Evolutionary conservation across 768 basidiomycete species (phyloP).

Genomic region (Lactarius tabidus): DNA sequence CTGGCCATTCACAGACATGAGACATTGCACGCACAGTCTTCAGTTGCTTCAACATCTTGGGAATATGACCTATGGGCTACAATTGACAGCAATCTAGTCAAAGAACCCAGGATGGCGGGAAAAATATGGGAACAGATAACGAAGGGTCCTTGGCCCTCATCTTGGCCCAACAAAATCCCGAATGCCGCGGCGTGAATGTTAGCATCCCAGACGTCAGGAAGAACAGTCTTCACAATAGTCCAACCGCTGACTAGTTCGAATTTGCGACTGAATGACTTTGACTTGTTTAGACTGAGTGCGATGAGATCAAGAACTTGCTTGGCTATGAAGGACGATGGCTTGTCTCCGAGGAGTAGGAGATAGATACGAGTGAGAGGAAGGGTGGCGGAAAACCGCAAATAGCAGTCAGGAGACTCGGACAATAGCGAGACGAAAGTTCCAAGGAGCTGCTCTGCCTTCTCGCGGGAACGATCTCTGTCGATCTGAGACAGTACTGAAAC

Average conservation of each 20-base stretch:
- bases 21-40: conserved; percentile 14
- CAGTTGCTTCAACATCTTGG: conserved; percentile 28
- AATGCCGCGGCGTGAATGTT: conserved; percentile 65
- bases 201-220: conserved; percentile 66
- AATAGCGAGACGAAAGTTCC: conserved; percentile 60
- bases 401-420: conserved; percentile 45
- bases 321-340: conserved; percentile 57
- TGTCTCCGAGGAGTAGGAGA: conserved; percentile 74
- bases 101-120: conserved; percentile 63
- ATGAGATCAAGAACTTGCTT: conserved; percentile 59
- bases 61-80: conserved; percentile 6
- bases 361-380: conserved; percentile 77
- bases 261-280: conserved; percentile 66
- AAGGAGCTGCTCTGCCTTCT: conserved; percentile 68
- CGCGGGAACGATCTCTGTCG: conserved; percentile 44
- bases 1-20: background rate
- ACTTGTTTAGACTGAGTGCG: conserved; percentile 48
- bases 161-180: conserved; percentile 53
- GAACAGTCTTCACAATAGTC: conserved; percentile 61
- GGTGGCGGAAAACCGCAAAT: conserved; percentile 65
- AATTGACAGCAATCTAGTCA: conserved; percentile 50
- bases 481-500: conserved; percentile 54
- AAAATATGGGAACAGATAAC: conserved; percentile 65
- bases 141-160: conserved; percentile 36
- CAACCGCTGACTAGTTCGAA: conserved; percentile 87